phyloP scores from a whole-genome alignment of 495 filamentous ascomycete species.

The Penicillium verhagenii region DNA sequence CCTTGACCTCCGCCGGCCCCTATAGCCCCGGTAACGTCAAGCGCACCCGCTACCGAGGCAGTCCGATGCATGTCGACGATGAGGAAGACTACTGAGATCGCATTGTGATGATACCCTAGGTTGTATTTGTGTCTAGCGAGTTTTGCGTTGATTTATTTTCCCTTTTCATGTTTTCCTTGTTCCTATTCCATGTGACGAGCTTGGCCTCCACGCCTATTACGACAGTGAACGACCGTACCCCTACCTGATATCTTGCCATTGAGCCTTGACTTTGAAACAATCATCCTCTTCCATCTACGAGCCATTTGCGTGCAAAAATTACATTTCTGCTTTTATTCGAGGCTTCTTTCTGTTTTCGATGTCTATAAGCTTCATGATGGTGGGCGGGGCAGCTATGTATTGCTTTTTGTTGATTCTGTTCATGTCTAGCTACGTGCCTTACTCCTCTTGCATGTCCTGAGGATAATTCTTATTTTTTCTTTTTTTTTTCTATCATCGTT shows the following conservation, averaged over 20 bases:
- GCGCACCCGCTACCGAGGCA: conserved; percentile 45
- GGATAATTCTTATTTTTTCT: neutral
- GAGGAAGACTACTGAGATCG: conserved; percentile 38
- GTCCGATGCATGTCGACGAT: conserved; percentile 48
- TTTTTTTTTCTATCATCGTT: neutral
- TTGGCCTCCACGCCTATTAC: conserved; percentile 14
- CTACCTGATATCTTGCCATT: neutral
- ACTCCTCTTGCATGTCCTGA: neutral
- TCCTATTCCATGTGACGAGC: conserved; percentile 1
- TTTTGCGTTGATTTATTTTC: conserved; percentile 18
- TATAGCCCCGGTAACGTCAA: conserved; percentile 49
- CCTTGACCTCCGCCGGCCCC: conserved; percentile 44
- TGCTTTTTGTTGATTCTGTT: neutral
- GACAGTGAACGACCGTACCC: conserved; percentile 13
- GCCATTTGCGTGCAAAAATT: conserved; percentile 5
- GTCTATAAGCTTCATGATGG: conserved; percentile 2
- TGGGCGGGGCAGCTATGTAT: conserved; percentile 9
- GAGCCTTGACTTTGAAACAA: neutral
- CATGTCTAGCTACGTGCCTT: neutral
- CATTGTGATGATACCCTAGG: conserved; percentile 30
- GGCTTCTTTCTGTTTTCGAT: neutral
- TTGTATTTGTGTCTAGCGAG: conserved; percentile 20
- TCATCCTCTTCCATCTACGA: conserved; percentile 13
- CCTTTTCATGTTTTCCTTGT: neutral
- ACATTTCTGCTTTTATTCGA: neutral